A percentile compares a stretch with the other conserved stretches of the same genome.
phyloP scores from a whole-genome alignment of 2,329 filamentous ascomycete species.

The Allantophomopsis lycopodina region DNA sequence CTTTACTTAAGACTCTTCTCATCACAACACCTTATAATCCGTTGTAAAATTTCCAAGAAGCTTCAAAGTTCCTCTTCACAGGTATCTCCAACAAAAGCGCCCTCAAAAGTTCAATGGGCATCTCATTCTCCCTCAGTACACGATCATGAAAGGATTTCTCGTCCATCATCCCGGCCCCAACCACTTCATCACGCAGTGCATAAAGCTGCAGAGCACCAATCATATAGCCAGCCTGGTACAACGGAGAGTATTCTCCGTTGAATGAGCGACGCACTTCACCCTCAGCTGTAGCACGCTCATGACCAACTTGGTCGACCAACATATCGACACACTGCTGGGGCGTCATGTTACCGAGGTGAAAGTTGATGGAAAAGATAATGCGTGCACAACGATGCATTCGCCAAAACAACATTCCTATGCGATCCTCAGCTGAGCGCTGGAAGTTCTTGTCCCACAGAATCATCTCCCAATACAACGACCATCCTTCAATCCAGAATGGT shows the following conservation, averaged over 20 bases:
- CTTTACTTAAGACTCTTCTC: no score
- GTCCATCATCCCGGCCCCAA: conserved; percentile 21
- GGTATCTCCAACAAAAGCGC: conserved; percentile 29
- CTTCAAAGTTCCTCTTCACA: conserved; percentile 27
- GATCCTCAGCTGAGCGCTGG: conserved; percentile 32
- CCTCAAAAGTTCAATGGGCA: conserved; percentile 39
- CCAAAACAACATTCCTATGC: conserved; percentile 46
- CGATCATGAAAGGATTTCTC: conserved; percentile 43
- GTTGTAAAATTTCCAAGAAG: conserved; percentile 34
- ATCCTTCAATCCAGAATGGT: conserved; percentile 46
- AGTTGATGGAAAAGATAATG: conserved; percentile 42
- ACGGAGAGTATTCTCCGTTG: conserved; percentile 37
- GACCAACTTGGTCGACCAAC: conserved; percentile 39
- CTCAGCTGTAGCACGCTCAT: conserved; percentile 44
- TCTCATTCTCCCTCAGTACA: conserved; percentile 33
- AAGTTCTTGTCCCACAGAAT: conserved; percentile 41
- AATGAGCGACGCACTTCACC: conserved; percentile 44
- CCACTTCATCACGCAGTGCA: conserved; percentile 31
- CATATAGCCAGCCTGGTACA: conserved; percentile 48
- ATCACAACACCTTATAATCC: background rate
- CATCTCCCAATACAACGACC: conserved; percentile 49
- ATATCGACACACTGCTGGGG: conserved; percentile 41
- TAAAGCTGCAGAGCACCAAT: conserved; percentile 42
- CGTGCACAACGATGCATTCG: conserved; percentile 46
- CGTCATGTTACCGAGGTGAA: conserved; percentile 39